Evolutionary conservation across 495 filamentous ascomycete species (phyloP).

Genomic region (Aspergillus panamensis): DNA sequence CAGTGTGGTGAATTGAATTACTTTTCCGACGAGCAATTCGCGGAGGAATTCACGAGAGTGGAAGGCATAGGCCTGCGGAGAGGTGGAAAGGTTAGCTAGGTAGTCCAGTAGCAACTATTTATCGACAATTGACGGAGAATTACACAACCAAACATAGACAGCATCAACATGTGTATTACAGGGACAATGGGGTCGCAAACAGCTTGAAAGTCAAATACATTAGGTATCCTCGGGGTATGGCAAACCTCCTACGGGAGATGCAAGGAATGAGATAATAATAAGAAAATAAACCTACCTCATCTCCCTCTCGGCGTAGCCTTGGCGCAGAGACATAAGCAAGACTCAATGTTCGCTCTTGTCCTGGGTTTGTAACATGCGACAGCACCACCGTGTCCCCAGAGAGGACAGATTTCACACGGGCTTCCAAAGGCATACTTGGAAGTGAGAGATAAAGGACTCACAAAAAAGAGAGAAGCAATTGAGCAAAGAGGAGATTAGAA

Average conservation of each 20-base stretch:
- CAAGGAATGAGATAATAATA: background rate
- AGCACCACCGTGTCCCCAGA: constrained; percentile 91
- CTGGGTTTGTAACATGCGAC: constrained; percentile 67
- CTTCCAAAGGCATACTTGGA: constrained; percentile 52
- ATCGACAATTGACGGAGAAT: background rate
- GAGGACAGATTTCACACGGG: constrained; percentile 87
- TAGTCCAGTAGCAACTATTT: background rate
- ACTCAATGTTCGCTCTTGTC: constrained; percentile 76
- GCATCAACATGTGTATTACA: background rate
- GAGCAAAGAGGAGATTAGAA: constrained; percentile 11
- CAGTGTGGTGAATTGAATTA: constrained; percentile 74
- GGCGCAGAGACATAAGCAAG: constrained; percentile 90
- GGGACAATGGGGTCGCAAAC: background rate
- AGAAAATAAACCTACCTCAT: constrained; percentile 58
- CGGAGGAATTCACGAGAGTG: constrained; percentile 90
- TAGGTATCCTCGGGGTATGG: no score
- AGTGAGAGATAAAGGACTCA: constrained; percentile 11
- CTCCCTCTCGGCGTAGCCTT: constrained; percentile 78
- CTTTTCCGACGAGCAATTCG: constrained; percentile 77
- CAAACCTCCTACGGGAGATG: background rate
- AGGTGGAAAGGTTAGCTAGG: constrained; percentile 8
- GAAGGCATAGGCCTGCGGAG: constrained; percentile 68
- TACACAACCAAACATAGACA: background rate
- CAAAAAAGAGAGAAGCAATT: constrained; percentile 17
- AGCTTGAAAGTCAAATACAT: no score